Base-by-base conservation (phyloP, 164 flowering plant genomes). In the Magnolia changhungtana region DNA sequence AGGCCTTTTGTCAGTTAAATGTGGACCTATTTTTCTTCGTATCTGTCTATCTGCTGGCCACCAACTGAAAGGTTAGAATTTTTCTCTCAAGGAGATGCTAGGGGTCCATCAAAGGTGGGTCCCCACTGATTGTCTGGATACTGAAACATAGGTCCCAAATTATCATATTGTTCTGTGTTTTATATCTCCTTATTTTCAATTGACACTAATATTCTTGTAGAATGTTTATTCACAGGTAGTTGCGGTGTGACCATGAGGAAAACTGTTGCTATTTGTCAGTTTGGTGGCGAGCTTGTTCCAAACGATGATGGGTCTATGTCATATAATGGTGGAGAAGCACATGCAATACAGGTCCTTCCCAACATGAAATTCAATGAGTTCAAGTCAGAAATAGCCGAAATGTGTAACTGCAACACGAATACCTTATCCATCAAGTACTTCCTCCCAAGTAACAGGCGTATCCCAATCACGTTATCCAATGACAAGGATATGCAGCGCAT, bases 321-420 rank as follows among this genome's bases (percentile, higher is more conserved):
- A 64, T 93, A 92, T 79, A 80, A 31, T 63, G 94, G 91, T 69
- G 96, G 96, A 71, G 98, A 90, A 67, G 98, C 98, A 50, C 87
- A 92, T 82, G 91, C 95, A 13, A 73, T 90, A 11, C 89, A 87
- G 75, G 83, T 93, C 68, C 84, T 77, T 76, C 80, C 58, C 71
- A 88, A 88, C 66, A 90, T 91, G 3, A 50, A 55, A 5, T 89
- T 88, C 29, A 87, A 87, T 74, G 92, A 89, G 67, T 88, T 93
- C 64, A 92, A 87, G 83, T 73, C 83, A 4, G 89, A 88, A 74
- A 67, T 93, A 63, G 91, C 95, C 64, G 92, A 90, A 72, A 81
- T 87, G 81, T 89, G 84, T 76, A 85, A 91, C 73, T 80, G 85
- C 69, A 85, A 87, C 29, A 66, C 50, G 64, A 72, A 78, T 50